These are phyloP conservation scores for Sugiyamaella lignohabitans DNA, from an alignment of 805 yeast species.

Conservation along the genomic window DNA sequence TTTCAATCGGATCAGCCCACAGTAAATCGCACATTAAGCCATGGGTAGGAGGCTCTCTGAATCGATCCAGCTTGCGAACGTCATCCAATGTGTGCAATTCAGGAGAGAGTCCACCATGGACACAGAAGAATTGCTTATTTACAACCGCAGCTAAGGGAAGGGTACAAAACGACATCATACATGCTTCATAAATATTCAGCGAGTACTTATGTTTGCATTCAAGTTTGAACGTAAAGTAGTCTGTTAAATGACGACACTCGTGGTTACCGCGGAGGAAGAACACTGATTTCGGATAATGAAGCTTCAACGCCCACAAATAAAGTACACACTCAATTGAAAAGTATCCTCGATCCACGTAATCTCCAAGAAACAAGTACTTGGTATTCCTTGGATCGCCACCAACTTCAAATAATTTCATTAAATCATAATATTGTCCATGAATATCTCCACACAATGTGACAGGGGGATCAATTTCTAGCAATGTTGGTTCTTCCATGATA, in stretches of 20 bases:
- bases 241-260: slow-evolving; percentile 88
- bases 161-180: slow-evolving; percentile 73
- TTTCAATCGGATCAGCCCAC: slow-evolving; percentile 96
- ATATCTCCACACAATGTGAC: slow-evolving; percentile 94
- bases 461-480: slow-evolving; percentile 81
- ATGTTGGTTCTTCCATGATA: slow-evolving; percentile 66
- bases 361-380: slow-evolving; percentile 80
- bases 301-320: slow-evolving; percentile 70
- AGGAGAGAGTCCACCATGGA: slow-evolving; percentile 94
- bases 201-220: slow-evolving; percentile 87
- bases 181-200: slow-evolving; percentile 56
- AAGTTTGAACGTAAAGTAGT: slow-evolving; percentile 84
- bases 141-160: slow-evolving; percentile 88
- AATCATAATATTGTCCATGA: slow-evolving; percentile 93
- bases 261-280: slow-evolving; percentile 91
- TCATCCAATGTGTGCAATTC: slow-evolving; percentile 68
- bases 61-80: slow-evolving; percentile 63
- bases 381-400: slow-evolving; percentile 83
- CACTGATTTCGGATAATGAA: slow-evolving; percentile 65
- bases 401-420: slow-evolving; percentile 84
- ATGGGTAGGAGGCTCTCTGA: slow-evolving; percentile 85
- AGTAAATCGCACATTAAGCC: slow-evolving; percentile 92
- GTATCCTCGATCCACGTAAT: slow-evolving; percentile 91
- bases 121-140: slow-evolving; percentile 92
- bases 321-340: slow-evolving; percentile 70